phyloP scores from a whole-genome alignment of 2,329 filamentous ascomycete species.

The Aaosphaeria pasadenensis region DNA sequence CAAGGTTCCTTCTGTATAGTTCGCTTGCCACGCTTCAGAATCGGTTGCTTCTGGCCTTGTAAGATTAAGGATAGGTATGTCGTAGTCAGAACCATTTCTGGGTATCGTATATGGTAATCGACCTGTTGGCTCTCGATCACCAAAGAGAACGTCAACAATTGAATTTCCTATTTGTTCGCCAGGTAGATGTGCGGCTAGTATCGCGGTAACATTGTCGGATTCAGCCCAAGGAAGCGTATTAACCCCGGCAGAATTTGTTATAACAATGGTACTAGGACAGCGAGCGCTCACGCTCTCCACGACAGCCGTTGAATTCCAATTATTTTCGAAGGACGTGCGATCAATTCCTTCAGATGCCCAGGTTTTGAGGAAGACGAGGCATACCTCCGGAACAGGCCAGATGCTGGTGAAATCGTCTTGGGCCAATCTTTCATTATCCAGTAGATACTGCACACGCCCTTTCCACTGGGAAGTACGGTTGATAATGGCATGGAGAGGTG shows the following conservation, averaged over 20 bases:
- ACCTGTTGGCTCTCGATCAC: constrained; percentile 71
- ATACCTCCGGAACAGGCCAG: constrained; percentile 42
- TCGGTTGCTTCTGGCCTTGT: constrained; percentile 24
- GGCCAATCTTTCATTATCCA: constrained; percentile 34
- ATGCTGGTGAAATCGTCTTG: constrained; percentile 13
- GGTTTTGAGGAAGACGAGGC: constrained; percentile 57
- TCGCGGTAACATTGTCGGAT: constrained; percentile 40
- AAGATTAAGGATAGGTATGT: constrained; percentile 21
- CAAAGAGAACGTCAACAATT: constrained; percentile 58
- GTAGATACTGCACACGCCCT: constrained; percentile 46
- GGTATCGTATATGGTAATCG: constrained; percentile 84
- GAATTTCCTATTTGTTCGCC: constrained; percentile 40
- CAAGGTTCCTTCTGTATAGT: constrained; percentile 52
- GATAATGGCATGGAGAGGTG: constrained; percentile 43
- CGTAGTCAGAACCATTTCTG: constrained; percentile 65
- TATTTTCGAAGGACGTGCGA: constrained; percentile 34
- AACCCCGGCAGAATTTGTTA: constrained; percentile 40
- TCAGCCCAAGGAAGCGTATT: constrained; percentile 40
- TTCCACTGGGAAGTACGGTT: constrained; percentile 17
- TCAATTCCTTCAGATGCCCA: constrained; percentile 46
- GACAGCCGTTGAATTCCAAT: constrained; percentile 40
- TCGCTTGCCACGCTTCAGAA: constrained; percentile 43
- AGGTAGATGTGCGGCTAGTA: constrained; percentile 39
- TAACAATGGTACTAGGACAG: constrained; percentile 51
- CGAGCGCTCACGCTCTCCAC: constrained; percentile 41